Evolutionary conservation across 1,284 basidiomycete species (phyloP).

Genomic region (Malassezia restricta): DNA sequence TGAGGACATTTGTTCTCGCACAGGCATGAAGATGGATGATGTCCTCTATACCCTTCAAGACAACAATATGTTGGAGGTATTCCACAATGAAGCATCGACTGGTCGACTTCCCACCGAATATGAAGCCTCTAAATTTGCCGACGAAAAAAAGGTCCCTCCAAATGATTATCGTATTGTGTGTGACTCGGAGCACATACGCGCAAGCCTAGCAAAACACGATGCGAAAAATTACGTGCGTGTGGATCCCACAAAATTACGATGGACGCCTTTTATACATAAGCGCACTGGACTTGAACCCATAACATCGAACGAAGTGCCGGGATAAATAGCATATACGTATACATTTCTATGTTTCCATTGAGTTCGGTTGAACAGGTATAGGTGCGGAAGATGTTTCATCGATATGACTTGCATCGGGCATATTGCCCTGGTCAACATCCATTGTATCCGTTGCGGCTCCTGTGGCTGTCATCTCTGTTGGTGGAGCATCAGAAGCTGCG

Average conservation of each 20-base stretch:
- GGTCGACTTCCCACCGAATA: slow-evolving; percentile 8
- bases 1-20: slow-evolving; percentile 74
- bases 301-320: too few relatives aligned
- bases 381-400: neutral
- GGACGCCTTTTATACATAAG: slow-evolving; percentile 48
- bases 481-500: neutral
- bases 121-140: neutral
- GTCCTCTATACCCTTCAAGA: slow-evolving; percentile 65
- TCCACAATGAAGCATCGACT: slow-evolving; percentile 7
- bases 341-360: neutral
- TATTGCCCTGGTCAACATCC: neutral
- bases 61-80: slow-evolving; percentile 60
- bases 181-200: slow-evolving; percentile 59
- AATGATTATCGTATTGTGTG: slow-evolving; percentile 65
- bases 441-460: neutral
- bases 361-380: neutral
- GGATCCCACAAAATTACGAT: slow-evolving; percentile 74
- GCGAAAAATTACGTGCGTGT: slow-evolving; percentile 69
- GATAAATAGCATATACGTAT: neutral
- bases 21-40: slow-evolving; percentile 84
- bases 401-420: neutral
- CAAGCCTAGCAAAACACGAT: slow-evolving; percentile 61
- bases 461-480: neutral
- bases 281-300: too few relatives aligned
- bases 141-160: slow-evolving; percentile 51